These are phyloP conservation scores for Phytophthora boehmeriae DNA, from an alignment of 352 stramenopile genomes.

Conservation along the genomic window DNA sequence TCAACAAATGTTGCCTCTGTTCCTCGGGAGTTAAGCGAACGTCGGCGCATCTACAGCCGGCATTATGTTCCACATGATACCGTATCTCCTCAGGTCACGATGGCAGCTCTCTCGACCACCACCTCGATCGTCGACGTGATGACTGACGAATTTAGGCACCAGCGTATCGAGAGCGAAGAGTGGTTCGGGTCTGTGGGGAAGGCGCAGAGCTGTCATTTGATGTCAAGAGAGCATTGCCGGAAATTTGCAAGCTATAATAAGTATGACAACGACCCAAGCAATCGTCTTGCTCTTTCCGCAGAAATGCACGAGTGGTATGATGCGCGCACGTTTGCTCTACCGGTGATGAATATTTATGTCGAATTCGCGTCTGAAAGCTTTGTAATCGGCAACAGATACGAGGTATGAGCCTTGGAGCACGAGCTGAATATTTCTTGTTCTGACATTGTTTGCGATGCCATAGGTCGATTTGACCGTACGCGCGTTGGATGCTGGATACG, in stretches of 20 bases:
- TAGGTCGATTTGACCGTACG: constrained; percentile 15
- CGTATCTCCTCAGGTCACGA: too few species aligned
- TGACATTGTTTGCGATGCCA: constrained; percentile 13
- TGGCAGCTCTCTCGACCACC: too few species aligned
- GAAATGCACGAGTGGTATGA: constrained; percentile 24
- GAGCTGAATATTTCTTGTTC: constrained; percentile 2
- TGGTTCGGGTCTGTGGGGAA: too few species aligned
- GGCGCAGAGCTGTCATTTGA: too few species aligned
- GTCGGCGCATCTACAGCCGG: too few species aligned
- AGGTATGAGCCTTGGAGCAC: constrained; percentile 15
- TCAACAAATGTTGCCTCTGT: too few species aligned
- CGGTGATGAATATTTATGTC: constrained; percentile 22
- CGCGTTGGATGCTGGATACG: constrained; percentile 3
- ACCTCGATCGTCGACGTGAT: constrained; percentile 13
- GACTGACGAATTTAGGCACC: constrained; percentile 27
- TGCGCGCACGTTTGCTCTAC: constrained; percentile 10
- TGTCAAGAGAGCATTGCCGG: too few species aligned
- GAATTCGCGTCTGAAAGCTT: constrained; percentile 9
- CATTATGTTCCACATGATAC: too few species aligned
- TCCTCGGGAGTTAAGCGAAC: too few species aligned
- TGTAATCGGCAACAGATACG: constrained; percentile 17
- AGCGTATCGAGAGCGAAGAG: constrained; percentile 21
- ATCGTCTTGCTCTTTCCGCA: too few species aligned
- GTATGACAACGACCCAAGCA: too few species aligned
- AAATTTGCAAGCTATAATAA: too few species aligned